Percentiles rank a stretch among this genome's conserved stretches.
These are phyloP conservation scores for Mortierella sp. DNA, from an alignment of 371 early-diverging fungal species.

Conservation along the genomic window DNA sequence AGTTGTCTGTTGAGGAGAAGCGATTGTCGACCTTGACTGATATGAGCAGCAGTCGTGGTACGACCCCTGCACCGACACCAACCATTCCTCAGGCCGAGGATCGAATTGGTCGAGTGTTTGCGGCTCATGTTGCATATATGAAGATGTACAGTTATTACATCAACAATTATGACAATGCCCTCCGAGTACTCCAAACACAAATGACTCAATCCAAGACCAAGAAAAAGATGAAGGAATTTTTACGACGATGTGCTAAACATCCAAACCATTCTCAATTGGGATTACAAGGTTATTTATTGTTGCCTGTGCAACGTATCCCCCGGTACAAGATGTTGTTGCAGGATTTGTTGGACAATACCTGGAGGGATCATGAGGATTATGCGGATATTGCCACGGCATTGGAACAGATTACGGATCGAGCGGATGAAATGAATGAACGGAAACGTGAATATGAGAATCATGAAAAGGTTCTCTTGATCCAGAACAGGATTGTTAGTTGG, in stretches of 20 bases:
- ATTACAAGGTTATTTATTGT: conserved; percentile 77
- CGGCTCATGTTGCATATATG: conserved; percentile 59
- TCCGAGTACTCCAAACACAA: conserved; percentile 59
- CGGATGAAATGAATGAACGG: conserved; percentile 79
- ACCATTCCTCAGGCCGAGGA: conserved; percentile 27
- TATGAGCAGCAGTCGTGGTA: not conserved
- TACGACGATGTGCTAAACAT: conserved; percentile 54
- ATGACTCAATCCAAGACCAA: conserved; percentile 47
- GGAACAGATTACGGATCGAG: conserved; percentile 65
- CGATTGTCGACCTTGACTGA: not conserved
- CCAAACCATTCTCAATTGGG: conserved; percentile 67
- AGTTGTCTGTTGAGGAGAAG: not conserved
- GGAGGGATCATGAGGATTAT: conserved; percentile 70
- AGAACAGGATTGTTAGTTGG: conserved; percentile 54
- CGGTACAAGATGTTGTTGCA: conserved; percentile 82
- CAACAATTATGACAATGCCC: conserved; percentile 80
- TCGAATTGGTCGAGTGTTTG: conserved; percentile 60
- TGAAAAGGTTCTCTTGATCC: conserved; percentile 58
- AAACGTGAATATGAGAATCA: conserved; percentile 65
- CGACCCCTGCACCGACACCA: not conserved
- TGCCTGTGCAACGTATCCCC: conserved; percentile 87
- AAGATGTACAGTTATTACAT: conserved; percentile 79
- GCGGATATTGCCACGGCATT: conserved; percentile 62
- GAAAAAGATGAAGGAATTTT: conserved; percentile 51
- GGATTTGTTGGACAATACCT: conserved; percentile 71